A percentile compares a stretch with the other conserved stretches of the same genome.
These are phyloP conservation scores for Hortiboletus flavorubellus DNA, from an alignment of 768 basidiomycete genomes.

Conservation along the genomic window DNA sequence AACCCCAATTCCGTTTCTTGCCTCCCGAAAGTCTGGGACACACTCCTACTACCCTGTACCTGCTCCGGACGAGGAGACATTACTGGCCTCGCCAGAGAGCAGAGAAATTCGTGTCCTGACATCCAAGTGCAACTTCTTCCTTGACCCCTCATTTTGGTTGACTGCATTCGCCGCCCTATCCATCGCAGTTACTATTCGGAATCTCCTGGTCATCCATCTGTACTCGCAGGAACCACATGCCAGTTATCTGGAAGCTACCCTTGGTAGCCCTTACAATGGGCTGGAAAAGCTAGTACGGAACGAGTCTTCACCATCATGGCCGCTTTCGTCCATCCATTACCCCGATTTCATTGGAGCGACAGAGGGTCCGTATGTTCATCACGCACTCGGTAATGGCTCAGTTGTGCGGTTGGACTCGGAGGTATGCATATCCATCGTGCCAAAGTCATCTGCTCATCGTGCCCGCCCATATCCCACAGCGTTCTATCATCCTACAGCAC, in stretches of 20 bases:
- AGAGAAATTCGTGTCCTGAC: background rate
- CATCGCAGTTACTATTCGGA: conserved; percentile 18
- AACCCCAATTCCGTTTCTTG: background rate
- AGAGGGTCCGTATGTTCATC: conserved; percentile 7
- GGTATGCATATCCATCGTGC: background rate
- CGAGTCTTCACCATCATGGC: conserved; percentile 28
- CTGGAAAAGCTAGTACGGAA: conserved; percentile 24
- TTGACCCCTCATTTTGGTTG: conserved; percentile 19
- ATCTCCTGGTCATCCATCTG: conserved; percentile 17
- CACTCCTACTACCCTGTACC: conserved; percentile 16
- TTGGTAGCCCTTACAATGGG: conserved; percentile 22
- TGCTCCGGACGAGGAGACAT: conserved; percentile 16
- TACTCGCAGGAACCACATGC: background rate
- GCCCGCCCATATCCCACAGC: conserved; percentile 1
- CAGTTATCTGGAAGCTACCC: conserved; percentile 6
- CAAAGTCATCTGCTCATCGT: background rate
- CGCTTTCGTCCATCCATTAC: conserved; percentile 19
- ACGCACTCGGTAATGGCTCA: conserved; percentile 16
- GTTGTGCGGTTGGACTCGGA: conserved; percentile 20
- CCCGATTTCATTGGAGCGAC: conserved; percentile 22
- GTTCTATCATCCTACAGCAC: conserved; percentile 18
- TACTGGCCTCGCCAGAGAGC: background rate
- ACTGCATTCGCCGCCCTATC: conserved; percentile 16
- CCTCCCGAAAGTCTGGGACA: background rate
- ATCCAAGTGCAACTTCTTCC: background rate